Conservation (phyloP, 495 filamentous ascomycete genomes). For the Aspergillus haitiensis region DNA sequence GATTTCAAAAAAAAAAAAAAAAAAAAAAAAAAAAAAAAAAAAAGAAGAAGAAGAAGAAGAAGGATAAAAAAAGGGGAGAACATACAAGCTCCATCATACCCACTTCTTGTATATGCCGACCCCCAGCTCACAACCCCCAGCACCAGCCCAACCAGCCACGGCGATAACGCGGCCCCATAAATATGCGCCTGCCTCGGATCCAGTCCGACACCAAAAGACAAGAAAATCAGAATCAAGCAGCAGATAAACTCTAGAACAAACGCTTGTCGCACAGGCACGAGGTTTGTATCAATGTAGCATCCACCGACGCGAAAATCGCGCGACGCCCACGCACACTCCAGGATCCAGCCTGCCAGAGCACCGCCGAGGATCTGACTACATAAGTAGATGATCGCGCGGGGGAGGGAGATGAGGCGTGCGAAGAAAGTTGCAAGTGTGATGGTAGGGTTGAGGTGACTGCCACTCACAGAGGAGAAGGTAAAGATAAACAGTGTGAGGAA, state of each 20-base stretch:
- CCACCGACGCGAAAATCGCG: slow-evolving; percentile 32
- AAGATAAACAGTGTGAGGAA: slow-evolving; percentile 52
- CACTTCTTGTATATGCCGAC: slow-evolving; percentile 42
- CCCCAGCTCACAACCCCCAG: slow-evolving; percentile 48
- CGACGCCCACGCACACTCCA: slow-evolving; percentile 31
- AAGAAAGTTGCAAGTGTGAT: slow-evolving; percentile 53
- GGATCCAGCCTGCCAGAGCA: slow-evolving; percentile 47
- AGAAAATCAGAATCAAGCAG: slow-evolving; percentile 39
- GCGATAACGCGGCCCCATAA: slow-evolving; percentile 51
- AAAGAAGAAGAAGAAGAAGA: background rate
- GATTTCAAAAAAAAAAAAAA: background rate
- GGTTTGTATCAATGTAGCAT: slow-evolving; percentile 29
- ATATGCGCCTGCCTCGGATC: slow-evolving; percentile 53
- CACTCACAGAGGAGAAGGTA: slow-evolving; percentile 46
- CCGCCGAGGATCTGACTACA: slow-evolving; percentile 44
- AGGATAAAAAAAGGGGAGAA: background rate
- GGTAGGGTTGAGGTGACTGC: slow-evolving; percentile 53
- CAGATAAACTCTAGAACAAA: slow-evolving; percentile 47
- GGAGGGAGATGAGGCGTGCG: slow-evolving; percentile 48
- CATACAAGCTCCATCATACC: slow-evolving; percentile 43
- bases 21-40: background rate
- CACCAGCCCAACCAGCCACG: slow-evolving; percentile 51
- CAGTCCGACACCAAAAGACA: slow-evolving; percentile 51
- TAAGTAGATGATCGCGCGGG: slow-evolving; percentile 46
- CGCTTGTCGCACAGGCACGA: slow-evolving; percentile 34